Evolutionary conservation across 805 yeast genomes (phyloP).

Genomic region (Candida vaughaniae): DNA sequence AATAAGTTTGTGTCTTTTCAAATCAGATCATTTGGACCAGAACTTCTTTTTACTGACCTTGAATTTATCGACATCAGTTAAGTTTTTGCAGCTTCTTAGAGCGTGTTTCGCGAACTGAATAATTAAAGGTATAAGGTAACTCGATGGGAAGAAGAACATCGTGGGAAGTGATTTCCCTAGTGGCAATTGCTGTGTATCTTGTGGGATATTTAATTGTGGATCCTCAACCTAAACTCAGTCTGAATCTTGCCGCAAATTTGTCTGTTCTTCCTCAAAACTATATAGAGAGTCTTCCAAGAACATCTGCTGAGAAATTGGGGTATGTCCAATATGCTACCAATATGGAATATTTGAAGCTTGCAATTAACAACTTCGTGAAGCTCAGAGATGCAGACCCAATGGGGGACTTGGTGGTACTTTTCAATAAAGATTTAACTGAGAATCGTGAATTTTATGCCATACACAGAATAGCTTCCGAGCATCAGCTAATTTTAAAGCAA

Average conservation of each 20-base stretch:
- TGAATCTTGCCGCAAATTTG: slow-evolving; percentile 2
- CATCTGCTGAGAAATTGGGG: slow-evolving; percentile 33
- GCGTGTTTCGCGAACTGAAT: too few relatives aligned
- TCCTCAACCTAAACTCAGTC: not conserved
- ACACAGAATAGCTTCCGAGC: slow-evolving; percentile 12
- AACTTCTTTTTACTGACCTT: too few relatives aligned
- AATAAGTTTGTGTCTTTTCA: too few relatives aligned
- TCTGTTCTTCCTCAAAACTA: slow-evolving; percentile 23
- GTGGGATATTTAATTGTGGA: slow-evolving; percentile 1
- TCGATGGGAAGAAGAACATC: too few relatives aligned
- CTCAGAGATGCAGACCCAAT: slow-evolving; percentile 35
- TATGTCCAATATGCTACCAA: slow-evolving; percentile 64
- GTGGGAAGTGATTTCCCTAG: slow-evolving; percentile 2
- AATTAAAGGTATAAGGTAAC: too few relatives aligned
- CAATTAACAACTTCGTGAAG: slow-evolving; percentile 43
- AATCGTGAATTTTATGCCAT: slow-evolving; percentile 14
- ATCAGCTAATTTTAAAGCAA: slow-evolving; percentile 25
- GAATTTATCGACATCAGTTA: too few relatives aligned
- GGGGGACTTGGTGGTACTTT: slow-evolving; percentile 46
- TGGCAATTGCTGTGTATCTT: not conserved
- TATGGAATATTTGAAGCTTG: slow-evolving; percentile 48
- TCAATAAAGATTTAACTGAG: slow-evolving; percentile 20
- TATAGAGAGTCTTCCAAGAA: slow-evolving; percentile 15
- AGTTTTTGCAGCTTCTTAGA: too few relatives aligned
- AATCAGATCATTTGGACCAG: too few relatives aligned